These are phyloP conservation scores for Zizania palustris DNA, from an alignment of 202 grass and related monocot genomes.

Conservation along the genomic window DNA sequence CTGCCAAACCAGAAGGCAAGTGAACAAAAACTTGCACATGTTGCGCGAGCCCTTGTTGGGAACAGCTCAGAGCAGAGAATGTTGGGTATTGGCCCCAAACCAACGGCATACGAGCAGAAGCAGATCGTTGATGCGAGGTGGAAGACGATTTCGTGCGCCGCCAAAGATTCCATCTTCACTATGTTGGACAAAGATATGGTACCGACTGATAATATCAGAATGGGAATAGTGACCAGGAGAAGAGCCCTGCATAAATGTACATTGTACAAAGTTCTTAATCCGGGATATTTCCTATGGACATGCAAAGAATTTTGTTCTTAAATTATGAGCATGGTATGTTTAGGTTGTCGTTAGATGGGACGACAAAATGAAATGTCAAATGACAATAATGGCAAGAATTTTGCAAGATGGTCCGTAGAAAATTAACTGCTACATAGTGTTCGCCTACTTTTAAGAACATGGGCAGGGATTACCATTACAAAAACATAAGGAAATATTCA, in stretches of 20 bases:
- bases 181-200: slow-evolving; percentile 41
- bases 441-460: background rate
- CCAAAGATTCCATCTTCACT: slow-evolving; percentile 37
- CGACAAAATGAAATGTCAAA: background rate
- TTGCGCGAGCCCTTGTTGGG: slow-evolving; percentile 54
- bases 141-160: slow-evolving; percentile 34
- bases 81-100: slow-evolving; percentile 51
- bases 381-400: background rate
- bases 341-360: background rate
- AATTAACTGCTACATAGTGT: background rate
- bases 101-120: slow-evolving; percentile 51
- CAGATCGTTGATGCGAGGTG: slow-evolving; percentile 43
- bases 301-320: background rate
- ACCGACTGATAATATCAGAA: slow-evolving; percentile 38
- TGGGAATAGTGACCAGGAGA: slow-evolving; percentile 43
- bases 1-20: slow-evolving; percentile 55
- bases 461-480: background rate
- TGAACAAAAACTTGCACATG: slow-evolving; percentile 47
- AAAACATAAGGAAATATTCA: slow-evolving; percentile 5
- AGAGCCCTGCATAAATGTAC: slow-evolving; percentile 54
- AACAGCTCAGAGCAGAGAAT: slow-evolving; percentile 60
- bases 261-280: slow-evolving; percentile 34
- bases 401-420: slow-evolving; percentile 15
- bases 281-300: background rate
- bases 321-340: slow-evolving; percentile 19